phyloP scores from a whole-genome alignment of 2,329 filamentous ascomycete species.

The Geosmithia morbida region DNA sequence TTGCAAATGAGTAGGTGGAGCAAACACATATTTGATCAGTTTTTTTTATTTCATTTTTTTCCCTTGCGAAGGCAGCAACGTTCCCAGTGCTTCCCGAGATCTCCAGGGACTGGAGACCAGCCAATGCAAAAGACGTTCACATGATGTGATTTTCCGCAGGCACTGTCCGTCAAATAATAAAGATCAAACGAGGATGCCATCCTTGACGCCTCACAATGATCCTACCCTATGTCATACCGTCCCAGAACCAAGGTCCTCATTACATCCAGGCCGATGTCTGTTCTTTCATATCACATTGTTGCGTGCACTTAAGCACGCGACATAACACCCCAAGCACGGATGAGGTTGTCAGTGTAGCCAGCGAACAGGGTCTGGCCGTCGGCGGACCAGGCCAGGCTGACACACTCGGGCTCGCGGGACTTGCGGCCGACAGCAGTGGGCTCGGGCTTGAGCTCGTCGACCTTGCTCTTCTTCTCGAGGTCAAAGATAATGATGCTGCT shows the following conservation, averaged over 20 bases:
- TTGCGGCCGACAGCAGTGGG: slow-evolving; percentile 95
- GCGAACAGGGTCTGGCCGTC: slow-evolving; percentile 99
- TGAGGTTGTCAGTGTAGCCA: slow-evolving; percentile 99
- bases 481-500: slow-evolving; percentile 99
- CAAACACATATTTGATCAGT: not conserved
- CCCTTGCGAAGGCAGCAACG: slow-evolving; percentile 9
- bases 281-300: slow-evolving; percentile 3
- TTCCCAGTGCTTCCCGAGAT: slow-evolving; percentile 22
- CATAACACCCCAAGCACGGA: slow-evolving; percentile 96
- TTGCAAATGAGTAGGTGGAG: not conserved
- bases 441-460: slow-evolving; percentile 98
- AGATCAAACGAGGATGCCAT: slow-evolving; percentile 30
- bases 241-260: not conserved
- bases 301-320: slow-evolving; percentile 56
- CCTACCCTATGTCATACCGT: slow-evolving; percentile 7
- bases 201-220: slow-evolving; percentile 30
- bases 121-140: slow-evolving; percentile 22
- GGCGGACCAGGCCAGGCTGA: slow-evolving; percentile 92
- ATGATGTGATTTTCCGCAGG: slow-evolving; percentile 14
- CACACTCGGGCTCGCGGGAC: slow-evolving; percentile 96
- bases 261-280: not conserved
- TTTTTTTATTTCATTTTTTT: not conserved
- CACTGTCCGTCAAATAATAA: slow-evolving; percentile 23
- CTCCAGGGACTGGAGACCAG: slow-evolving; percentile 14
- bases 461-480: slow-evolving; percentile 99